Percentiles rank a stretch among this genome's conserved stretches.
Conservation (phyloP, 2,329 filamentous ascomycete genomes). For the Tolypocladium album region DNA sequence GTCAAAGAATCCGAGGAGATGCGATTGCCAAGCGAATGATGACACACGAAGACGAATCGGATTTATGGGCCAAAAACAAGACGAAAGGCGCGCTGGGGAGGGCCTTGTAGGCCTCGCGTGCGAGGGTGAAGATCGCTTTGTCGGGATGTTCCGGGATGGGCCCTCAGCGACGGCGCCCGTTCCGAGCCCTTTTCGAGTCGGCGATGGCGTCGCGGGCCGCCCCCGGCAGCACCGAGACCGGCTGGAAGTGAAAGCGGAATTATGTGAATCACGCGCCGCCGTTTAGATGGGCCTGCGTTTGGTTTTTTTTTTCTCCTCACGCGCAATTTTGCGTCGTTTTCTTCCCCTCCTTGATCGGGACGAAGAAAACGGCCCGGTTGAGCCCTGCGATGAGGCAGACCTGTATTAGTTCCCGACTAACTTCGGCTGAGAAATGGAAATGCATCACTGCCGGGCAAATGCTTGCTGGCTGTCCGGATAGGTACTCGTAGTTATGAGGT, state of each 20-base stretch:
- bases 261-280: background rate
- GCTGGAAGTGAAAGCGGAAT: background rate
- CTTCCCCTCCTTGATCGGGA: background rate
- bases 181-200: background rate
- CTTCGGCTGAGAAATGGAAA: background rate
- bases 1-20: background rate
- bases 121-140: background rate
- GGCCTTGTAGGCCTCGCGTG: background rate
- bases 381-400: background rate
- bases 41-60: background rate
- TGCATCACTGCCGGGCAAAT: background rate
- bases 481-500: background rate
- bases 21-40: background rate
- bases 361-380: background rate
- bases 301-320: background rate
- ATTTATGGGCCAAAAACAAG: background rate
- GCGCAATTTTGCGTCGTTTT: background rate
- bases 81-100: background rate
- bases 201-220: background rate
- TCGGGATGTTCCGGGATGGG: background rate
- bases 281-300: background rate
- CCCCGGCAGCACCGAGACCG: background rate
- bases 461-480: background rate
- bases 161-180: background rate
- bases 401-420: background rate